These are phyloP conservation scores for Orbilia blumenaviensis DNA, from an alignment of 2,329 filamentous ascomycete genomes.

Conservation along the genomic window DNA sequence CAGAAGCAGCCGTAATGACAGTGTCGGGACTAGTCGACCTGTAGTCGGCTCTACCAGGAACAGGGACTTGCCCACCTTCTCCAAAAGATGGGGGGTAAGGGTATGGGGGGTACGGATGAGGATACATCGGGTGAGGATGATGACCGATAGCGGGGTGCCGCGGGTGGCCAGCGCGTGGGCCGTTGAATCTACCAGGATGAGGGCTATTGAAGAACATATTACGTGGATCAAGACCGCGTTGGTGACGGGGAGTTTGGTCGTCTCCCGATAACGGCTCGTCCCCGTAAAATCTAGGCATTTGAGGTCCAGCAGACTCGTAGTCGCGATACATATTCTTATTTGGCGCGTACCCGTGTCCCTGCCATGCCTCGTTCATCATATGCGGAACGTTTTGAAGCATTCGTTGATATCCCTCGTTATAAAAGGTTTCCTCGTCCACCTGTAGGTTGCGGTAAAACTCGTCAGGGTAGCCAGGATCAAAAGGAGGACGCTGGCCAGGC, in stretches of 20 bases:
- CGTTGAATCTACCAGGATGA: constrained; percentile 4
- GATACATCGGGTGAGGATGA: background rate
- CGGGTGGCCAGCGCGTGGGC: background rate
- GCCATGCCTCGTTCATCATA: background rate
- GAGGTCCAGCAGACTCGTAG: background rate
- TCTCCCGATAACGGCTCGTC: background rate
- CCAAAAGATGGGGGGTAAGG: background rate
- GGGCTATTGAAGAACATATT: background rate
- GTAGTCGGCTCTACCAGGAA: background rate
- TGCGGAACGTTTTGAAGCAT: background rate
- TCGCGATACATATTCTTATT: constrained; percentile 4
- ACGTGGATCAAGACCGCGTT: background rate
- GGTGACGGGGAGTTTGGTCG: background rate
- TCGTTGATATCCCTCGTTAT: background rate
- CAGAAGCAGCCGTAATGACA: background rate
- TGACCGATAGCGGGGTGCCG: background rate
- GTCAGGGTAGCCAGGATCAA: background rate
- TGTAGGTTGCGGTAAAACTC: constrained; percentile 1
- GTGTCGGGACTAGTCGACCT: background rate
- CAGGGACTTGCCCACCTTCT: background rate
- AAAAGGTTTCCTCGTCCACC: background rate
- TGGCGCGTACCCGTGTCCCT: background rate
- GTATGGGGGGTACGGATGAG: background rate
- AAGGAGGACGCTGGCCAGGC: background rate
- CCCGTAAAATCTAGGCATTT: background rate